phyloP scores from a whole-genome alignment of 345 rosid species.

The Brassica rapa region DNA sequence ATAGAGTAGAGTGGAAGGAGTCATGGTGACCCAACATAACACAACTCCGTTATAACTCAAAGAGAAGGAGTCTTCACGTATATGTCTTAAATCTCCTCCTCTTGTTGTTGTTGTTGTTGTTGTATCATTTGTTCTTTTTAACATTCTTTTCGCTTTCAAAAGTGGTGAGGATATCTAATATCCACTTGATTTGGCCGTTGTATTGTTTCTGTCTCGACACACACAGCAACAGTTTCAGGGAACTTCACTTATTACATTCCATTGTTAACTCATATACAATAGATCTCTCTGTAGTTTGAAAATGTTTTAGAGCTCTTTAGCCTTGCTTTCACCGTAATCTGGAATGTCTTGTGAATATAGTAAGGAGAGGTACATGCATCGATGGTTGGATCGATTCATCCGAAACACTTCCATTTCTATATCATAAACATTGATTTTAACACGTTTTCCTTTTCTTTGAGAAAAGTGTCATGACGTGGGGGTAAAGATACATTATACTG shows the following conservation, averaged over 20 bases:
- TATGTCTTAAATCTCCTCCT: slow-evolving; percentile 21
- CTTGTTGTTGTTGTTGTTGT: neutral
- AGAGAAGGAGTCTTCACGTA: slow-evolving; percentile 23
- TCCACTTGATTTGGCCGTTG: neutral
- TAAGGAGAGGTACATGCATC: slow-evolving; percentile 98
- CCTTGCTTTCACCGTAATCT: slow-evolving; percentile 30
- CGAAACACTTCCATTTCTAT: no score
- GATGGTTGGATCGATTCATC: slow-evolving; percentile 97
- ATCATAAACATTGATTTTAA: no score
- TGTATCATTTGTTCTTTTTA: neutral
- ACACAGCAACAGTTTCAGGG: neutral
- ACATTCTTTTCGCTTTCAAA: neutral
- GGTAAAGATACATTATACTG: neutral
- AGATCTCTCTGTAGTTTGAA: neutral
- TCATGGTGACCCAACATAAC: slow-evolving; percentile 43
- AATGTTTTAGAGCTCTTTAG: neutral
- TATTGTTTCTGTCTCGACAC: neutral
- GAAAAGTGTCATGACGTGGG: neutral
- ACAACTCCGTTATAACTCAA: neutral
- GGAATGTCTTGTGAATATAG: slow-evolving; percentile 9
- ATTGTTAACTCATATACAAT: neutral
- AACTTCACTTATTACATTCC: neutral
- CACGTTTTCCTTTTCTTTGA: no score
- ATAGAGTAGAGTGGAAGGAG: slow-evolving; percentile 86
- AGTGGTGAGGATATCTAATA: neutral